Evolutionary conservation across 768 basidiomycete genomes (phyloP), one percentile per base, ranked within the genome.

Genomic region (Suillus bovinus): DNA sequence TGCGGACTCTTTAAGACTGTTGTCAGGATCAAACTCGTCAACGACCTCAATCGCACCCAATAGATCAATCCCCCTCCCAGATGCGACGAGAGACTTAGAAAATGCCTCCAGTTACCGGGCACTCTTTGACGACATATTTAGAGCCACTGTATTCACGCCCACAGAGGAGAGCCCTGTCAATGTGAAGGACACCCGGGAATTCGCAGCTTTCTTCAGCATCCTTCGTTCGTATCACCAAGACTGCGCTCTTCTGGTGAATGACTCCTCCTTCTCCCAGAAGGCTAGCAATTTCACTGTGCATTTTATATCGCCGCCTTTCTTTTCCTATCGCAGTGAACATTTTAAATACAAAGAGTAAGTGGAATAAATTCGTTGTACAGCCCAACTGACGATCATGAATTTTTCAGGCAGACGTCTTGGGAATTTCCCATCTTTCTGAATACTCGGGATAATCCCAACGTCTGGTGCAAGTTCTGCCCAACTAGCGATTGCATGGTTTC

Each of bases 281-380:
- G 59, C 65, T 10, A 61, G 63, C 22, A 65, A 60, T 16, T 69
- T 69, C 39, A 14, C 39, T 8, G 29, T 59, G 1, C 16, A 67
- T 57, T 63, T 69, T 4, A 13, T 67, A 27, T 60, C 50, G 1
- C 66, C 68, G 1, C 63, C 60, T 0, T 69, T 69, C 22, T 69
- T 61, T 59, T 60, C 49, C 11, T 10, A 4, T 20, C 9, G 16
- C 8, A 34, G 34, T n/a, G 20, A 6, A 53, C 42, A 2, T 27
- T 59, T 56, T n/a, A n/a, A 53, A 4, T 29, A 36, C n/a, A 52
- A 49, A 5, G 3, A 61, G 49, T 69, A 46, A 58, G 27, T 49
- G 10, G 36, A 6, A 34, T 54, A 2, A 33, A 5, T 16, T 58
- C 7, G n/a, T 52, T 27, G 24, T 16, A 9, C 5, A 11, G n/a